These are phyloP conservation scores for Grosmannia serpens DNA, from an alignment of 2,329 filamentous ascomycete species.

Conservation along the genomic window DNA sequence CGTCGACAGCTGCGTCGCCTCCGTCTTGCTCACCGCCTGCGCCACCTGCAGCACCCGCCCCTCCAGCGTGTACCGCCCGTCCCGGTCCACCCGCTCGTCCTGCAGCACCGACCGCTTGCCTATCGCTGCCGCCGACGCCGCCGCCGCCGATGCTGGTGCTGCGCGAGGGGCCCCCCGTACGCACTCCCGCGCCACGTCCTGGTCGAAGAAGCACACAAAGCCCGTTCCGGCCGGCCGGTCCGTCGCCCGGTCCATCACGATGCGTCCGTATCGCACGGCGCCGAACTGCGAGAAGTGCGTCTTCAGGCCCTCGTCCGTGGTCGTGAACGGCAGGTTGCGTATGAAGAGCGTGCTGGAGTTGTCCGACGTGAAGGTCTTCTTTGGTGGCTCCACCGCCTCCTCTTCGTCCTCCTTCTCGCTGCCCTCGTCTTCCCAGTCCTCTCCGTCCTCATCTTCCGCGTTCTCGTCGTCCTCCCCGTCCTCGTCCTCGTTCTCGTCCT, in stretches of 20 bases:
- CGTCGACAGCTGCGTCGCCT: conserved; percentile 65
- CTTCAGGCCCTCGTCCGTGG: conserved; percentile 70
- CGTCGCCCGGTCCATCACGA: conserved; percentile 77
- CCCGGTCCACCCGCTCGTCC: conserved; percentile 69
- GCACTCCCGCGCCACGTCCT: conserved; percentile 64
- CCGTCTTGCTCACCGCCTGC: conserved; percentile 71
- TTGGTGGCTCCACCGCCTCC: conserved; percentile 15
- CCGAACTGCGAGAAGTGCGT: conserved; percentile 85
- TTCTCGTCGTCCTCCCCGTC: conserved; percentile 33
- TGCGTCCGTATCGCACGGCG: conserved; percentile 75
- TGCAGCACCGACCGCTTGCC: conserved; percentile 75
- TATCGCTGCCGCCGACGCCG: conserved; percentile 20
- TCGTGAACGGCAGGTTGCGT: conserved; percentile 85
- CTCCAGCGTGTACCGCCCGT: conserved; percentile 80
- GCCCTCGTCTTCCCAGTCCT: conserved; percentile 30
- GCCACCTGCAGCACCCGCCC: conserved; percentile 77
- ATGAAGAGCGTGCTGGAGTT: conserved; percentile 78
- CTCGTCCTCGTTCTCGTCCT: conserved; percentile 33
- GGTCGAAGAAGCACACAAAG: conserved; percentile 84
- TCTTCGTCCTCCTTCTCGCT: conserved; percentile 19
- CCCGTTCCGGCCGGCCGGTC: conserved; percentile 84
- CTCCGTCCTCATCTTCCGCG: conserved; percentile 31
- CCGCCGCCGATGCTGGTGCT: not conserved
- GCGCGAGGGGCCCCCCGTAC: conserved; percentile 61
- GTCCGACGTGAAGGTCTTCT: conserved; percentile 33